Base-by-base conservation (phyloP, 768 basidiomycete species). In the Termitomyces sp. region DNA sequence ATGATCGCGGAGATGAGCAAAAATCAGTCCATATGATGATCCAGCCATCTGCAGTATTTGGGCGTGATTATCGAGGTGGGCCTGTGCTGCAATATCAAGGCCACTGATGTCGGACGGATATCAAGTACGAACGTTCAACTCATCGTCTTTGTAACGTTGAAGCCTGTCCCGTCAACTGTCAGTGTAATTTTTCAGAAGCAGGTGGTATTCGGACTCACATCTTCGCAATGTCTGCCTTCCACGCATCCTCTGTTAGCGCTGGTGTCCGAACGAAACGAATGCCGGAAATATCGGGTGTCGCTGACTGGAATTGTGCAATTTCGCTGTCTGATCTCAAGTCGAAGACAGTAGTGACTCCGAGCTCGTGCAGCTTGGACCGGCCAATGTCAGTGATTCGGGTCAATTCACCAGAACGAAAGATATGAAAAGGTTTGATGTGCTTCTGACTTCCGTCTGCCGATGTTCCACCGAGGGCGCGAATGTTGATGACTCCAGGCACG, bases 321-420 rank as follows among this genome's bases (percentile, higher is more conserved):
- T 79, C 77, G 27, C 37, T 50, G 23, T 73, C 65, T 6, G 75
- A 69, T 23, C 77, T 71, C 32, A 77, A 60, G 61, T 79, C 77
- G 60, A 78, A 77, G 19, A 78, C 63, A 27, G 63, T 71, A 34
- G 63, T 65, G 42, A 79, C 62, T 2, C 73, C 73, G 12, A 79
- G 67, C 0, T 64, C 64, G 3, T 59, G 56, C 5, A 78, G 68
- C 55, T 73, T 66, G 47, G 67, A 56, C 53, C 66, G 66, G 1
- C 78, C 77, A 21, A 38, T 40, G 1, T 67, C 61, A 27, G 75
- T 75, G 54, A 80, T 71, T 34, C 63, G 60, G 1, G 68, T 62
- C 7, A 69, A 54, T 53, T 79, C 76, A 17, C 72, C 77, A 11
- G 75, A 76, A 57, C 78, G 76, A 57, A 73, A 76, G 38, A 77